Percentiles rank a stretch among this genome's conserved stretches.
phyloP scores from a whole-genome alignment of 352 stramenopile species.

The Thalassiosira mediterranea region DNA sequence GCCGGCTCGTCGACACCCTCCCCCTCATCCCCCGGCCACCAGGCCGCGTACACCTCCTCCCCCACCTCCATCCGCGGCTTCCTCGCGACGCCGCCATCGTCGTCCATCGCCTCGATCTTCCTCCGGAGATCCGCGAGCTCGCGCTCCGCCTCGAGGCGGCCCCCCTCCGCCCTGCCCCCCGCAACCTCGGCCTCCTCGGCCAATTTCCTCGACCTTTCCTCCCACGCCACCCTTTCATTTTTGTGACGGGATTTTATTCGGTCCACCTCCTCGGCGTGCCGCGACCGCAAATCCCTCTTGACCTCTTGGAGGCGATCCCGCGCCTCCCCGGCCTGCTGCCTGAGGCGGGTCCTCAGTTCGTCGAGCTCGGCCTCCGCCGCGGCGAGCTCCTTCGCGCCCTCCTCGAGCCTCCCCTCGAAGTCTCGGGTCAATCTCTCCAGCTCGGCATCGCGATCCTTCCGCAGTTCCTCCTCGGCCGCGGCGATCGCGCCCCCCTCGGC shows the following conservation, averaged over 20 bases:
- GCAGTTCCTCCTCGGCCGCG: too few relatives aligned
- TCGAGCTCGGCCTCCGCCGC: too few relatives aligned
- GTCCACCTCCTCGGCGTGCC: too few relatives aligned
- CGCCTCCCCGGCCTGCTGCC: too few relatives aligned
- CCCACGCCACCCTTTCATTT: background rate
- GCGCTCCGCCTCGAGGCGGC: background rate
- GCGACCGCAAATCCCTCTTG: too few relatives aligned
- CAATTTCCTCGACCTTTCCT: background rate
- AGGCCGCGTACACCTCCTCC: constrained; percentile 9
- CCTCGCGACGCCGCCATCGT: background rate
- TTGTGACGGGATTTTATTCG: background rate
- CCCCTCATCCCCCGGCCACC: constrained; percentile 6
- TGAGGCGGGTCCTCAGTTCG: too few relatives aligned
- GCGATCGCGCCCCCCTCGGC: too few relatives aligned
- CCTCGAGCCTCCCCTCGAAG: too few relatives aligned
- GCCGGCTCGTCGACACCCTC: background rate
- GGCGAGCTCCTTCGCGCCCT: too few relatives aligned
- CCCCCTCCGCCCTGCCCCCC: background rate
- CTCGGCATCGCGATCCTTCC: too few relatives aligned
- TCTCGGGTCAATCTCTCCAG: too few relatives aligned
- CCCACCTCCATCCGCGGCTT: constrained; percentile 1
- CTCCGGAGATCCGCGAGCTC: background rate
- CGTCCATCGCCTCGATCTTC: background rate
- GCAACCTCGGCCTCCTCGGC: background rate
- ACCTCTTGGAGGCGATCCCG: too few relatives aligned